Percentiles rank a stretch among this genome's conserved stretches.
phyloP scores from a whole-genome alignment of 2,329 filamentous ascomycete genomes.

The Lecanosticta acicola region DNA sequence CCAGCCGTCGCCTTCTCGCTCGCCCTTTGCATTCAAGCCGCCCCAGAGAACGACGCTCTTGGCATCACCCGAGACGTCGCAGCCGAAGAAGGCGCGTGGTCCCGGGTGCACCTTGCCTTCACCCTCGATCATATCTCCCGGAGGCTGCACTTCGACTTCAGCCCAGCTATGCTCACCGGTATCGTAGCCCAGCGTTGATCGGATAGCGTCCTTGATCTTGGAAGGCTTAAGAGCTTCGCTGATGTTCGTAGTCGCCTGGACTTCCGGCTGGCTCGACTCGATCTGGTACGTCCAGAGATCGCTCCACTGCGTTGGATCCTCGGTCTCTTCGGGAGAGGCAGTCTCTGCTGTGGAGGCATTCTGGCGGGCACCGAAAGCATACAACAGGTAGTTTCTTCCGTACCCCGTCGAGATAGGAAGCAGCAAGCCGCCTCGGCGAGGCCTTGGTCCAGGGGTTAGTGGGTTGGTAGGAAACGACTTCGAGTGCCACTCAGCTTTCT shows the following conservation, averaged over 20 bases:
- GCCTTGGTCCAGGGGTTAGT: constrained; percentile 38
- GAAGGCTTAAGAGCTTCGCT: constrained; percentile 36
- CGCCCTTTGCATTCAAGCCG: constrained; percentile 39
- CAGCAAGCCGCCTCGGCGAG: constrained; percentile 36
- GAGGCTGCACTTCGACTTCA: constrained; percentile 38
- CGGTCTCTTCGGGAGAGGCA: constrained; percentile 17
- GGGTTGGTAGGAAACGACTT: constrained; percentile 41
- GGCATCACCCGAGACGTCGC: constrained; percentile 35
- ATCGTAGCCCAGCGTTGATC: constrained; percentile 37
- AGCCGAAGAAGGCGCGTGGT: constrained; percentile 38
- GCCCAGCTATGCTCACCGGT: constrained; percentile 40
- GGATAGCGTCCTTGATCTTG: constrained; percentile 41
- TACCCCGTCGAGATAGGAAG: constrained; percentile 41
- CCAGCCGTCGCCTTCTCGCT: constrained; percentile 43
- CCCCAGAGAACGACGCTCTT: constrained; percentile 40
- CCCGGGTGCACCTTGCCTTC: constrained; percentile 43
- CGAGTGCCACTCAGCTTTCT: constrained; percentile 35
- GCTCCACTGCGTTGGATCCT: constrained; percentile 30
- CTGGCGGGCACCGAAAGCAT: constrained; percentile 36
- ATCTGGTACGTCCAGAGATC: constrained; percentile 45
- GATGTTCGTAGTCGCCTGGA: constrained; percentile 23
- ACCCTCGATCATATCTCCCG: constrained; percentile 29
- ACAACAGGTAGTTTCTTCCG: constrained; percentile 41
- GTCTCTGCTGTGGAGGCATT: constrained; percentile 12
- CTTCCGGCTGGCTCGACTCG: constrained; percentile 31